A percentile compares a stretch with the other conserved stretches of the same genome.
These are phyloP conservation scores for Cryptosporidium canis DNA, from an alignment of 169 alveolate genomes.

Conservation along the genomic window DNA sequence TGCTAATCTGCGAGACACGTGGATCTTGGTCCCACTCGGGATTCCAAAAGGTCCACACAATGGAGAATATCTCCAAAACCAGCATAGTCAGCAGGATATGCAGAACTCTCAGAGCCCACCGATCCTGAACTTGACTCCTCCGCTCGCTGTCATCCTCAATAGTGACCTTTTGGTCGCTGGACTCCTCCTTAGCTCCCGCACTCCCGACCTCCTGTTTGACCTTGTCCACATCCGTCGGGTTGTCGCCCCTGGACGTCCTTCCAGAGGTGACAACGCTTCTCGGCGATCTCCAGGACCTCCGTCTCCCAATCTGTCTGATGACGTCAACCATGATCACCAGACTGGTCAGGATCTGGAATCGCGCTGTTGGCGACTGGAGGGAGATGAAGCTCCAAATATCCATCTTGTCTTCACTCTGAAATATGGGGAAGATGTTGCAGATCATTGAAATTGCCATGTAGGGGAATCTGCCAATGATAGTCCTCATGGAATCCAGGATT, in stretches of 20 bases:
- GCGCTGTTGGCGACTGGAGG: constrained; percentile 55
- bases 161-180: background rate
- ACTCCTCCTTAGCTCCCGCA: background rate
- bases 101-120: background rate
- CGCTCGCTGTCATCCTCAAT: background rate
- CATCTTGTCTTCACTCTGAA: background rate
- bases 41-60: constrained; percentile 70
- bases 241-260: no score
- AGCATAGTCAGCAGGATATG: background rate
- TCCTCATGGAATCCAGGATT: background rate
- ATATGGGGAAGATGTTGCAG: background rate
- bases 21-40: constrained; percentile 21
- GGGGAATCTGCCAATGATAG: background rate
- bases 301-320: background rate
- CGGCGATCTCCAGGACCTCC: background rate
- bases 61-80: constrained; percentile 40
- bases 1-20: background rate
- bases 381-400: constrained; percentile 45
- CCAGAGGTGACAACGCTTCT: background rate
- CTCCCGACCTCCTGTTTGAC: no score
- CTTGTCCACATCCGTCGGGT: no score
- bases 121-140: background rate
- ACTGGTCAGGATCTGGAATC: constrained; percentile 7
- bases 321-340: background rate
- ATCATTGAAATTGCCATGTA: background rate